Evolutionary conservation across 805 yeast genomes (phyloP).

Genomic region (Hanseniaspora thailandica): DNA sequence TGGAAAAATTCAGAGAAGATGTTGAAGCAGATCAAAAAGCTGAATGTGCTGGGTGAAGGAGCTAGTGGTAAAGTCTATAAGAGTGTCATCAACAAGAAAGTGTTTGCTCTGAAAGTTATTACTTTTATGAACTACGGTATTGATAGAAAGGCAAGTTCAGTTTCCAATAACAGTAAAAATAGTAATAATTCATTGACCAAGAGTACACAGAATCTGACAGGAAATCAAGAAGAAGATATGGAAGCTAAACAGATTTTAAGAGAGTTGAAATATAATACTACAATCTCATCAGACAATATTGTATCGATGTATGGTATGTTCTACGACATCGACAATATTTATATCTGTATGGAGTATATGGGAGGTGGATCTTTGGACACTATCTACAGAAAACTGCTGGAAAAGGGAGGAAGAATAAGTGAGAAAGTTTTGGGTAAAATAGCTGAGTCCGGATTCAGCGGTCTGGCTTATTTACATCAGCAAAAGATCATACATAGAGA

Average conservation of each 20-base stretch:
- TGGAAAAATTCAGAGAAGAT: conserved; percentile 54
- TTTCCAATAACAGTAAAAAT: conserved; percentile 5
- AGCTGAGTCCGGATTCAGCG: conserved; percentile 74
- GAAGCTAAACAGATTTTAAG: conserved; percentile 85
- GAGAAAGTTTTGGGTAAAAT: conserved; percentile 87
- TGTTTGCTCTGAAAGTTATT: conserved; percentile 68
- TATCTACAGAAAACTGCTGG: conserved; percentile 64
- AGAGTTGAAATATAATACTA: conserved; percentile 70
- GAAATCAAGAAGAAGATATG: conserved; percentile 36
- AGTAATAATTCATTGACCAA: conserved; percentile 22
- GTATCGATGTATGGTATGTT: conserved; percentile 91
- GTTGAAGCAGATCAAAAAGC: conserved; percentile 49
- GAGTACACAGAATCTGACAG: not conserved
- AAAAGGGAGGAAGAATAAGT: conserved; percentile 73
- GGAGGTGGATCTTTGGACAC: conserved; percentile 87
- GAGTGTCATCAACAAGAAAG: conserved; percentile 48
- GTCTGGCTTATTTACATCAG: conserved; percentile 77
- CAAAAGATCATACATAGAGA: conserved; percentile 87
- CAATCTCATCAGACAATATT: conserved; percentile 73
- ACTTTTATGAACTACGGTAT: conserved; percentile 30
- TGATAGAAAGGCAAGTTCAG: conserved; percentile 7
- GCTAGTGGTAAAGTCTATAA: conserved; percentile 83
- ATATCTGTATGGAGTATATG: conserved; percentile 95
- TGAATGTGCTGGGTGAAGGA: conserved; percentile 81
- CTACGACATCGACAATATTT: conserved; percentile 66